Base-by-base conservation (phyloP, 1,139 yeast genomes). In the Citeromyces hawaiiensis region DNA sequence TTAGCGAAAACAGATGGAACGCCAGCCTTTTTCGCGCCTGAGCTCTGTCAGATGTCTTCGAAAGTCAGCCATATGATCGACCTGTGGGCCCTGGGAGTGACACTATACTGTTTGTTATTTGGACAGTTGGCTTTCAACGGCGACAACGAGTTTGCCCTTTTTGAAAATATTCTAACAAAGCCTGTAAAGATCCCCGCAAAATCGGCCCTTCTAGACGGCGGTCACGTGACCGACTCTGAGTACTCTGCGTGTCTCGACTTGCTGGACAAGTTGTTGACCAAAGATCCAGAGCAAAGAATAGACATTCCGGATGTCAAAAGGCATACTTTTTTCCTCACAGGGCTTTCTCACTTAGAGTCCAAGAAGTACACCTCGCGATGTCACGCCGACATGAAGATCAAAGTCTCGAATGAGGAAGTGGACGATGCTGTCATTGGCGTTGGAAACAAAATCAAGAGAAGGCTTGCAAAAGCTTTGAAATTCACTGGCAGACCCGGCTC, bases 21-120 rank as follows among this genome's bases (percentile, higher is more conserved):
- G 0, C 94, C 94, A 1, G 94, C 94, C 0, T 83, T 83, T 53
- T 72, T 79, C 45, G 86, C 91, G 0, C 91, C 91, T 0, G 91
- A 81, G 50, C 61, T 81, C 35, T 81, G 88, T 53, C 42, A 36
- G 8, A 39, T 46, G 2, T 51, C 48, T 4, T 49, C 76, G 3
- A 70, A 66, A 39, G 76, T 83, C 33, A 77, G 81, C 44, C 65
- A 78, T 51, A 86, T 83, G 56, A 83, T 88, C 42, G 97, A 88
- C 58, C 81, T 88, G 13, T 93, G 99, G 99, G 96, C 98, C 0
- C 59, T 88, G 29, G 99, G 99, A 4, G 88, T 91, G 2, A 91
- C 98, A 0, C 63, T 93, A 17, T 91, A 79, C 55, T 88, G 98
- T 57, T 63, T 93, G 36, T 58, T 91, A 16, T 91, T 83, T 60